Conservation (phyloP, 495 filamentous ascomycete genomes). For the Choiromyces venosus region DNA sequence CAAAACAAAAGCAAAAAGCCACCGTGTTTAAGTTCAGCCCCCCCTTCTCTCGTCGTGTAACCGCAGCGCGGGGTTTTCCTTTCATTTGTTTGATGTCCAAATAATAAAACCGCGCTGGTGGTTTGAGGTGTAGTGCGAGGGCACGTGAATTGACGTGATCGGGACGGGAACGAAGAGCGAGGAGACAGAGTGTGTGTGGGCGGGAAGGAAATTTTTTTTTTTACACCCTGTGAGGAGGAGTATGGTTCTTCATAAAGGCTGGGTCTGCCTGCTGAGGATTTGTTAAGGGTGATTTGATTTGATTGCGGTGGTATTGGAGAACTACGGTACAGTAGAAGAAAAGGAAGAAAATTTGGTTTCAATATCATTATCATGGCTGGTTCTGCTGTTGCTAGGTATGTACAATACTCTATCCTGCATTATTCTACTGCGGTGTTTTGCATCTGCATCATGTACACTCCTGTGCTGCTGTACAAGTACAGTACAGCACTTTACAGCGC, state of each 20-base stretch:
- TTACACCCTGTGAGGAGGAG: constrained; percentile 9
- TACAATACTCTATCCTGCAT: background rate
- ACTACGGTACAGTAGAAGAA: background rate
- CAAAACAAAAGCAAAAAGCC: background rate
- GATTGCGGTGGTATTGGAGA: constrained; percentile 1
- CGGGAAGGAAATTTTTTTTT: background rate
- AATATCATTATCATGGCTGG: background rate
- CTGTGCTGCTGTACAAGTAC: background rate
- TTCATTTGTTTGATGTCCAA: background rate
- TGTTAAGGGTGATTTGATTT: background rate
- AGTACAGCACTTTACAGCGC: background rate
- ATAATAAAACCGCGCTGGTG: background rate
- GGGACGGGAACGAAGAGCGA: constrained; percentile 11
- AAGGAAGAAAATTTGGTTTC: background rate
- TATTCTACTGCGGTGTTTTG: background rate
- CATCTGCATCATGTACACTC: background rate
- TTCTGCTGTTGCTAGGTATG: background rate
- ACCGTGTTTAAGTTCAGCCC: background rate
- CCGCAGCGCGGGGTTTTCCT: background rate
- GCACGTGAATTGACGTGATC: constrained; percentile 37
- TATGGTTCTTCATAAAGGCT: background rate
- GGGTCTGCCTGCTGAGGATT: constrained; percentile 6
- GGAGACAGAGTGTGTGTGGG: background rate
- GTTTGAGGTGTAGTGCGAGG: constrained; percentile 7
- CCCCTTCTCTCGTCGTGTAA: background rate